phyloP scores from a whole-genome alignment of 2,329 filamentous ascomycete species.

The Beauveria sp. region DNA sequence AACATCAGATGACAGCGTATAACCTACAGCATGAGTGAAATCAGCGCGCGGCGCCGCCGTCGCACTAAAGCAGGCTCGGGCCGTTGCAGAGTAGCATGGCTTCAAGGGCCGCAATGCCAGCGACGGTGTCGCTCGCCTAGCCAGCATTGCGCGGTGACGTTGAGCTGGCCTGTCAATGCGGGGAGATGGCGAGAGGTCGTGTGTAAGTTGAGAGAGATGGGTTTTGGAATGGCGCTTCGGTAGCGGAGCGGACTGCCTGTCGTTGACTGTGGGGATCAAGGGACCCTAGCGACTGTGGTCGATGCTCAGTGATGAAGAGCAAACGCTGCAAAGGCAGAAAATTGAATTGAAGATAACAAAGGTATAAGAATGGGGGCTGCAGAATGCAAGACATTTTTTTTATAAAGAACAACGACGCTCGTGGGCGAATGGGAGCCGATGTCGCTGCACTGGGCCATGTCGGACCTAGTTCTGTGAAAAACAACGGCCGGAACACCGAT shows the following conservation, averaged over 20 bases:
- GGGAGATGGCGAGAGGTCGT: background rate
- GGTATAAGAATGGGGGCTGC: no score
- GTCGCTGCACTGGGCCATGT: background rate
- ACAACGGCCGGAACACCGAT: conserved; percentile 7
- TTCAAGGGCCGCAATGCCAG: background rate
- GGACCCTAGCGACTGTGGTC: background rate
- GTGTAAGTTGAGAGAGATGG: conserved; percentile 1
- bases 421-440: background rate
- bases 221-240: background rate
- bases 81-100: conserved; percentile 11
- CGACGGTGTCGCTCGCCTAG: background rate
- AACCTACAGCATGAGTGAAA: conserved; percentile 39
- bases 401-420: background rate
- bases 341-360: no score
- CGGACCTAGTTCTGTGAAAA: background rate
- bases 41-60: conserved; percentile 27
- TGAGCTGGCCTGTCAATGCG: background rate
- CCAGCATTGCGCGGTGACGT: background rate
- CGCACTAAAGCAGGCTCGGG: conserved; percentile 26
- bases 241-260: background rate
- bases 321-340: background rate
- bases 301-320: background rate
- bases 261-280: background rate
- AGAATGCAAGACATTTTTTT: background rate
- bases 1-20: background rate